Conservation (phyloP, 1,284 basidiomycete genomes). For the Sphaerobolus stellatus region DNA sequence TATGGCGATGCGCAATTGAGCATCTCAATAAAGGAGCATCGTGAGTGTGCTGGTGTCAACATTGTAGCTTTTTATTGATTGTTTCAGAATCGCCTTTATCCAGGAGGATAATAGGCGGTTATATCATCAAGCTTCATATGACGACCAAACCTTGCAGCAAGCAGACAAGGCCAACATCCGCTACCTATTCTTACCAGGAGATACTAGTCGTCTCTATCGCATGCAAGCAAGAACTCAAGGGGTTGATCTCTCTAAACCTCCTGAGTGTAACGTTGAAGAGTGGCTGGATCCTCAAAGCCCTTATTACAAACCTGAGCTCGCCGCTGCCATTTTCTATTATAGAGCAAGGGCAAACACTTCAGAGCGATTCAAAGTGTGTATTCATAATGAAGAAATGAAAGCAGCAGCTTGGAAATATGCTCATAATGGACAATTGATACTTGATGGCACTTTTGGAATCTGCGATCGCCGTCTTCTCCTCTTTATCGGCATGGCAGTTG, state of each 20-base stretch:
- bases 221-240: constrained; percentile 18
- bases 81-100: constrained; percentile 16
- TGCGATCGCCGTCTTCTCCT: constrained; percentile 32
- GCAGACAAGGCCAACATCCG: constrained; percentile 9
- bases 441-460: constrained; percentile 41
- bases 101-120: constrained; percentile 14
- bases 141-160: constrained; percentile 15
- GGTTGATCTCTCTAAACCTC: constrained; percentile 20
- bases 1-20: constrained; percentile 27
- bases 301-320: constrained; percentile 23
- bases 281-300: constrained; percentile 22
- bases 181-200: constrained; percentile 18
- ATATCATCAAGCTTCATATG: constrained; percentile 9
- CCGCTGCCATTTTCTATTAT: constrained; percentile 29
- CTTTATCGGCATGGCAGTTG: constrained; percentile 37
- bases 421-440: constrained; percentile 32
- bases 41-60: constrained; percentile 6
- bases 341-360: constrained; percentile 14
- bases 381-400: constrained; percentile 35
- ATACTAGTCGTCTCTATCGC: constrained; percentile 23
- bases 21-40: constrained; percentile 27
- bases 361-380: constrained; percentile 29
- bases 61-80: neutral
- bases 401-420: constrained; percentile 33
- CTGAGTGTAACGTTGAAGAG: constrained; percentile 25